Conservation (phyloP, 345 rosid genomes). For the Syzygium jambos region DNA sequence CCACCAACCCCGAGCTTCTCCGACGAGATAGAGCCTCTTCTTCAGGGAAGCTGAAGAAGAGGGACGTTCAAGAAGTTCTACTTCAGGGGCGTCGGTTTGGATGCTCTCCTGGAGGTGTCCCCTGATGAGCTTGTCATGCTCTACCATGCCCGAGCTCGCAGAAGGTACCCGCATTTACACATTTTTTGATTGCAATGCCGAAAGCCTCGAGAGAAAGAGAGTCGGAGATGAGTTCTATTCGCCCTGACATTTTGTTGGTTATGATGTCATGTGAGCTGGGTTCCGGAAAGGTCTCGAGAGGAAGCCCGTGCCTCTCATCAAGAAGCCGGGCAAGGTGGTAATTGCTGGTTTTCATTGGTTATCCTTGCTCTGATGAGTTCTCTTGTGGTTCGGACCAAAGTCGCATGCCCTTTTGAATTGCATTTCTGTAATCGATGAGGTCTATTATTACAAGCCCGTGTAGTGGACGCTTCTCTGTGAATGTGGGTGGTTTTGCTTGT, state of each 20-base stretch:
- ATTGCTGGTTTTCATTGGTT: background rate
- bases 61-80: slow-evolving; percentile 50
- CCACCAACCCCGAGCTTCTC: background rate
- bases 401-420: background rate
- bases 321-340: slow-evolving; percentile 77
- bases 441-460: background rate
- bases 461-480: background rate
- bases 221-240: background rate
- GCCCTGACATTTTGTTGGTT: background rate
- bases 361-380: background rate
- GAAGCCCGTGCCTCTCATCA: slow-evolving; percentile 77
- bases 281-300: slow-evolving; percentile 80
- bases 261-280: slow-evolving; percentile 19
- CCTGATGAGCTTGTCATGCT: slow-evolving; percentile 90
- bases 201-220: background rate
- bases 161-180: slow-evolving; percentile 37
- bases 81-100: slow-evolving; percentile 45
- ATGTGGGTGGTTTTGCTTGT: background rate
- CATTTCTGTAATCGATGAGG: background rate
- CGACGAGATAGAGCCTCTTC: background rate
- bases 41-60: slow-evolving; percentile 31
- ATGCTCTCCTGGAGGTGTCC: slow-evolving; percentile 79
- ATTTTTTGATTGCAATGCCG: background rate
- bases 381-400: background rate
- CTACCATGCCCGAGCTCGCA: slow-evolving; percentile 74